phyloP scores from a whole-genome alignment of 2,329 filamentous ascomycete species.

The Cordyceps farinosa region DNA sequence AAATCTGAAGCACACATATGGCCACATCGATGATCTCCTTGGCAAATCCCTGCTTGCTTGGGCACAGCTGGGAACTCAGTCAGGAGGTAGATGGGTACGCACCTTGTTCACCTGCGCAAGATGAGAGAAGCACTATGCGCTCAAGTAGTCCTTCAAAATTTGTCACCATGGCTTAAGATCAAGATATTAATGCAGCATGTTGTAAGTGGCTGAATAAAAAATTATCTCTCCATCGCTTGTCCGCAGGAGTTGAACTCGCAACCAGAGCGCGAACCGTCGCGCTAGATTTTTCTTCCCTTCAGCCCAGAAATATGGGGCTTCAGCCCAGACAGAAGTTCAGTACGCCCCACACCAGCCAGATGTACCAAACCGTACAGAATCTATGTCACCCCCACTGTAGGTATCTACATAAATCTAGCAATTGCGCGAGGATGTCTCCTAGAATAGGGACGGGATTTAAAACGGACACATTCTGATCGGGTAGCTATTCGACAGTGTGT shows the following conservation, averaged over 20 bases:
- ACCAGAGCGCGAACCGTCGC: constrained; percentile 8
- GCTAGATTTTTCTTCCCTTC: constrained; percentile 8
- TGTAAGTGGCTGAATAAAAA: constrained; percentile 8
- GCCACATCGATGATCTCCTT: no score
- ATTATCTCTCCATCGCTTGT: background rate
- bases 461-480: no score
- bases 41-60: background rate
- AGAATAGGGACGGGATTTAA: background rate
- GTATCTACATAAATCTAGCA: no score
- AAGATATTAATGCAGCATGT: background rate
- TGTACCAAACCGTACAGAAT: no score
- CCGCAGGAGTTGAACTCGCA: constrained; percentile 18
- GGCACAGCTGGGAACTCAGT: background rate
- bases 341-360: no score
- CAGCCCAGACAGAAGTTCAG: no score
- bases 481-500: no score
- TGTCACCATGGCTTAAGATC: constrained; percentile 30
- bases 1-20: background rate
- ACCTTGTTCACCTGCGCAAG: constrained; percentile 38
- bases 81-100: constrained; percentile 18
- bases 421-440: no score
- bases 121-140: constrained; percentile 34
- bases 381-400: no score
- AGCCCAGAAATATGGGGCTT: background rate
- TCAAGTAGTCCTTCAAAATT: constrained; percentile 39